phyloP scores from a whole-genome alignment of 768 basidiomycete genomes.

The Termitomyces sp. region DNA sequence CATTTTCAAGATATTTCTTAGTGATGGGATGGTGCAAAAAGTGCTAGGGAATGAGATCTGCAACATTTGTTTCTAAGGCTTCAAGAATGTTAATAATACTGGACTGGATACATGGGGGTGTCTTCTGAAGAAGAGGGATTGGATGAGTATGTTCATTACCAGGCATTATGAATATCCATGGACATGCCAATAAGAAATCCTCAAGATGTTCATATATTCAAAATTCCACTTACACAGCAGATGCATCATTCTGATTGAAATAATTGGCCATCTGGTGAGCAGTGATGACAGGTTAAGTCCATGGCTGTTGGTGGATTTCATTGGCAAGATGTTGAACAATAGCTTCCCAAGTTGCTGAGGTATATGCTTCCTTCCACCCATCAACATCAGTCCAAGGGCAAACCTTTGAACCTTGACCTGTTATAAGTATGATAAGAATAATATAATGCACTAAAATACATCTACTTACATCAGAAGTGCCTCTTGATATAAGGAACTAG shows the following conservation, averaged over 20 bases:
- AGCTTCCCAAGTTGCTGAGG: too few species aligned
- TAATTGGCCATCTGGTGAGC: background rate
- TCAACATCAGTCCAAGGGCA: too few species aligned
- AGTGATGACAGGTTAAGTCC: background rate
- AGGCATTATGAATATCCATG: conserved; percentile 10
- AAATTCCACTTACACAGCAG: background rate
- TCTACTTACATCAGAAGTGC: too few species aligned
- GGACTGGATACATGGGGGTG: conserved; percentile 10
- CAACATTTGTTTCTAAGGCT: conserved; percentile 1
- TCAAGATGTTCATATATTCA: conserved; percentile 12
- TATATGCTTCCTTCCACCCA: too few species aligned
- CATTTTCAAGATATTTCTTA: conserved; percentile 6
- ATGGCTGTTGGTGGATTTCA: too few species aligned
- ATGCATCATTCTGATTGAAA: conserved; percentile 7
- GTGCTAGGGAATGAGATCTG: conserved; percentile 20
- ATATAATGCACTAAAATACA: too few species aligned
- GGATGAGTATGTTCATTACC: conserved; percentile 15
- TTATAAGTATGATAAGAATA: too few species aligned
- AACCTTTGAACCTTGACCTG: too few species aligned
- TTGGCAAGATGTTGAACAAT: too few species aligned
- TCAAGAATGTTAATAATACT: background rate
- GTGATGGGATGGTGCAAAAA: conserved; percentile 18
- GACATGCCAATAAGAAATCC: conserved; percentile 7
- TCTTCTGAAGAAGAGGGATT: conserved; percentile 17
- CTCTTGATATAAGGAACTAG: background rate